A percentile compares a stretch with the other conserved stretches of the same genome.
These are phyloP conservation scores for Paraphoma sp. DNA, from an alignment of 2,329 filamentous ascomycete species.

Conservation along the genomic window DNA sequence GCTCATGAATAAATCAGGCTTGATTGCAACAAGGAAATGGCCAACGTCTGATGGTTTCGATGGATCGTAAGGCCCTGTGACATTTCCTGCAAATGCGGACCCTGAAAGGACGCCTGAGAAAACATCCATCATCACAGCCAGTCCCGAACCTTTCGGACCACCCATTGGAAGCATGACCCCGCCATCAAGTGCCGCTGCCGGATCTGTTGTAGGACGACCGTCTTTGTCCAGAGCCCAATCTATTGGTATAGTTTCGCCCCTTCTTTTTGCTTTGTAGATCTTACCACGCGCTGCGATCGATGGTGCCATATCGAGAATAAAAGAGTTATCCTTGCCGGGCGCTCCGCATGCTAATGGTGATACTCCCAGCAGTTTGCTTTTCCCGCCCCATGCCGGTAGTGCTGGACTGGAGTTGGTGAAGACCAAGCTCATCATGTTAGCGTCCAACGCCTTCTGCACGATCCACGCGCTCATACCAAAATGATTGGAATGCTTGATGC, in stretches of 20 bases:
- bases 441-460: slow-evolving; percentile 77
- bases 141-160: slow-evolving; percentile 78
- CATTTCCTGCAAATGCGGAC: slow-evolving; percentile 78
- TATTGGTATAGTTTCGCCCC: slow-evolving; percentile 70
- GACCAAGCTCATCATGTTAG: slow-evolving; percentile 65
- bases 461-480: slow-evolving; percentile 86
- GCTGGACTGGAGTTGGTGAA: slow-evolving; percentile 71
- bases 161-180: slow-evolving; percentile 84
- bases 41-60: slow-evolving; percentile 73
- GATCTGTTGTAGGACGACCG: slow-evolving; percentile 73
- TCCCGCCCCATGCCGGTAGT: slow-evolving; percentile 73
- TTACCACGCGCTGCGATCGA: slow-evolving; percentile 72
- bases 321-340: slow-evolving; percentile 65
- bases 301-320: slow-evolving; percentile 77
- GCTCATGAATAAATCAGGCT: slow-evolving; percentile 76
- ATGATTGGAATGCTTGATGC: slow-evolving; percentile 78
- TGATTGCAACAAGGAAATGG: slow-evolving; percentile 70
- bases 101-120: slow-evolving; percentile 82
- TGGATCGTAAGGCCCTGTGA: slow-evolving; percentile 77
- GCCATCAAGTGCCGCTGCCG: slow-evolving; percentile 67
- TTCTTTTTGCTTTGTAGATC: slow-evolving; percentile 71
- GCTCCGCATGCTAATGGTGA: slow-evolving; percentile 79
- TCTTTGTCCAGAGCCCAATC: slow-evolving; percentile 79
- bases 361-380: slow-evolving; percentile 59
- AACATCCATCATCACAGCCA: slow-evolving; percentile 88